Evolutionary conservation across 2,329 filamentous ascomycete genomes (phyloP), one percentile per base, ranked within the genome.

Genomic region (Cladosporium oxysporum): DNA sequence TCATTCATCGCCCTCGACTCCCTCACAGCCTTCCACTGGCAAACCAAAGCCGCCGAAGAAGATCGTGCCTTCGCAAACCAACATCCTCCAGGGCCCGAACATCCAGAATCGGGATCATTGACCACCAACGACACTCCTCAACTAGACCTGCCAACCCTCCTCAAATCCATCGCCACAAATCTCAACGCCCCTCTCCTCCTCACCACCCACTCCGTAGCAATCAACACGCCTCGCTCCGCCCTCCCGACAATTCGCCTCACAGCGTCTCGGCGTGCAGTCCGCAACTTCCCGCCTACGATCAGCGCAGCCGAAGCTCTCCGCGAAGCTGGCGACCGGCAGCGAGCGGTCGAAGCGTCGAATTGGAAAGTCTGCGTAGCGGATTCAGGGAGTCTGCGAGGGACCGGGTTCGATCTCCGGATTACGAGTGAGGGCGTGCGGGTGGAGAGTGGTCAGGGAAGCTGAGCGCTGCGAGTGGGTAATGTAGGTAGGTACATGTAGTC

Each of bases 11-110:
- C 86, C 28, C 71, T 90, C 7, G 85, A 87, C 72, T 84, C 83
- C 64, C 79, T 83, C 5, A 83, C 82, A 29, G 78, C 83, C 0
- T 89, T 88, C 73, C 79, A 83, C 75, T 86, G 83, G 83, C 81
- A 83, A 69, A 79, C 84, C 62, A 79, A 81, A 41, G 78, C 81
- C 16, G 81, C 83, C 12, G 70, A 71, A 62, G 78, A 76, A 44
- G 65, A 71, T 23, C 69, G 72, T 10, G 63, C 66, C 44, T 68
- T 73, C 31, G 28, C 35, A 31, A 41, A 41, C 8, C 61, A 63
- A 31, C 52, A 57, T 33, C 52, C 35, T 37, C 66, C 41, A 14
- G 14, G 1, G 5, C 14, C 33, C 65, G 11, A 71, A 71, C 41
- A 2, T 21, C 4, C 41, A 47, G 41, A 21, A 47, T 8, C n/a